phyloP scores from a whole-genome alignment of 2,329 filamentous ascomycete species.

The Penicillium sp. region DNA sequence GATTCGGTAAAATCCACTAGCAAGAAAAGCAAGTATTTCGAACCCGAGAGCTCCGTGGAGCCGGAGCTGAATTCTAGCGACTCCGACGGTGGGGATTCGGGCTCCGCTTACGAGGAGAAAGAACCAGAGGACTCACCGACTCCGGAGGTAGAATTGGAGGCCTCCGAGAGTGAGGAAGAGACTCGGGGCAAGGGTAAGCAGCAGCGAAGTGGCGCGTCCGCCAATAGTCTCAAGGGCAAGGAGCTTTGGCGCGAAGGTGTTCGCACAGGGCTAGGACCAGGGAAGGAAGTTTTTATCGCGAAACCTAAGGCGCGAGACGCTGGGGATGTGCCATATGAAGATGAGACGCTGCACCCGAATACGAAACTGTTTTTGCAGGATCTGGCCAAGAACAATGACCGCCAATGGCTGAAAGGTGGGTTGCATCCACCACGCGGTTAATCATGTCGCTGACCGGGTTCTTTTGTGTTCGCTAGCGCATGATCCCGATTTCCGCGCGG shows the following conservation, averaged over 20 bases:
- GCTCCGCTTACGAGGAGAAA: conserved; percentile 41
- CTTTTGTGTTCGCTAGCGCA: conserved; percentile 57
- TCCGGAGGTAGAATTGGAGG: conserved; percentile 13
- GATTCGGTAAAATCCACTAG: conserved; percentile 37
- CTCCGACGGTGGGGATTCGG: conserved; percentile 74
- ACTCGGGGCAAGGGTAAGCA: conserved; percentile 4
- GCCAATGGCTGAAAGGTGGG: conserved; percentile 64
- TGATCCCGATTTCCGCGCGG: conserved; percentile 74
- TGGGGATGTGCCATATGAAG: conserved; percentile 58
- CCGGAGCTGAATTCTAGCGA: conserved; percentile 53
- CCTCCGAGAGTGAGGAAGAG: conserved; percentile 7
- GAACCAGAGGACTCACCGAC: conserved; percentile 8
- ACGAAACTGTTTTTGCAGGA: conserved; percentile 63
- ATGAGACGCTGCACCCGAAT: conserved; percentile 63
- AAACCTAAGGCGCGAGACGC: conserved; percentile 63
- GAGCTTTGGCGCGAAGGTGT: conserved; percentile 60
- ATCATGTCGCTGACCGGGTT: conserved; percentile 5
- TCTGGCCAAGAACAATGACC: conserved; percentile 61
- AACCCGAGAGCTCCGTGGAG: conserved; percentile 38
- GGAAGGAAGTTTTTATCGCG: conserved; percentile 62
- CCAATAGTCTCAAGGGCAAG: conserved; percentile 36
- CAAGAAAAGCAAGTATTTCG: conserved; percentile 55
- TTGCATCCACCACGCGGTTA: conserved; percentile 2
- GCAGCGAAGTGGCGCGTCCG: not conserved
- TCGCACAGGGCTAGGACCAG: conserved; percentile 57